Evolutionary conservation across 805 yeast species (phyloP).

Genomic region (Scheffersomyces coipomensis): DNA sequence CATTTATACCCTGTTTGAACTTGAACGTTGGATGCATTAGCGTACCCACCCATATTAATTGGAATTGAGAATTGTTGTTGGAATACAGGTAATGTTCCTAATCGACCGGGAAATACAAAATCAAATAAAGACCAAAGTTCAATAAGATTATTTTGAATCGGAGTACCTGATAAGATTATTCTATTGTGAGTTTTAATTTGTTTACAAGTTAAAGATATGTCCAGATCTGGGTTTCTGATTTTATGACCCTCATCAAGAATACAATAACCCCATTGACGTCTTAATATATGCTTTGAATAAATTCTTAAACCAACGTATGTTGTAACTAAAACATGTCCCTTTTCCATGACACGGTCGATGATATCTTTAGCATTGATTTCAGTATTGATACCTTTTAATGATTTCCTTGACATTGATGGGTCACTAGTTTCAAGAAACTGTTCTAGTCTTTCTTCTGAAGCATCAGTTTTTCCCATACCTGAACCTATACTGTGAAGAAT

Average conservation of each 20-base stretch:
- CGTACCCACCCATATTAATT: slow-evolving; percentile 96
- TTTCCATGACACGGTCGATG: slow-evolving; percentile 54
- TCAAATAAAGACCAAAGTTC: slow-evolving; percentile 96
- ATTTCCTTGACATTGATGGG: slow-evolving; percentile 20
- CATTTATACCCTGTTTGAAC: slow-evolving; percentile 96
- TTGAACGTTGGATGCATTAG: slow-evolving; percentile 93
- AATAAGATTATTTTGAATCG: slow-evolving; percentile 88
- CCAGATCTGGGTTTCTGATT: slow-evolving; percentile 91
- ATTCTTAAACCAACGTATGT: slow-evolving; percentile 85
- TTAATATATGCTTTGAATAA: slow-evolving; percentile 61
- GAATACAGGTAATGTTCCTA: slow-evolving; percentile 94
- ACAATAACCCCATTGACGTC: slow-evolving; percentile 82
- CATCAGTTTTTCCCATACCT: slow-evolving; percentile 54
- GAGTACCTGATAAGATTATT: slow-evolving; percentile 90
- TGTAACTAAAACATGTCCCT: slow-evolving; percentile 85
- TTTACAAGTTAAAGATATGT: slow-evolving; percentile 81
- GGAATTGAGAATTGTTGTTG: slow-evolving; percentile 91
- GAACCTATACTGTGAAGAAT: slow-evolving; percentile 91
- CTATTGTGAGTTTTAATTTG: slow-evolving; percentile 82
- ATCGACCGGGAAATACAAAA: slow-evolving; percentile 89
- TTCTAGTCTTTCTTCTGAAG: slow-evolving; percentile 52
- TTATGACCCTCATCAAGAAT: slow-evolving; percentile 96
- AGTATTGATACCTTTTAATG: slow-evolving; percentile 24
- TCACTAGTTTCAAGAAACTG: slow-evolving; percentile 44
- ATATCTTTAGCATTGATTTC: slow-evolving; percentile 45